phyloP scores from a whole-genome alignment of 2,329 filamentous ascomycete species.

The Colletotrichum abscissum region DNA sequence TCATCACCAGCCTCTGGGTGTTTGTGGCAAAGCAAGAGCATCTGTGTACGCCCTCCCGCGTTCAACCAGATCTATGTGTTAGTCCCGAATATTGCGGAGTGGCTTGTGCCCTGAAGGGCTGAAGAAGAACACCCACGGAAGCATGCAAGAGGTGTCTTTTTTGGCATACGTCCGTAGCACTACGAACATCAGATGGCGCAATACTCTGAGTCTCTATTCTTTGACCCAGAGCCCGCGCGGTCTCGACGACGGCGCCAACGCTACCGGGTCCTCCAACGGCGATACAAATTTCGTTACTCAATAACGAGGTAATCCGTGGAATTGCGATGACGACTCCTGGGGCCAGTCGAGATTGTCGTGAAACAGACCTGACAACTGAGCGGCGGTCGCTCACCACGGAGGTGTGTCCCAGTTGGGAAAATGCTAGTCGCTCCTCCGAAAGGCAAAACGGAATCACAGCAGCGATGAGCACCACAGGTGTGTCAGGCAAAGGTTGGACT shows the following conservation, averaged over 20 bases:
- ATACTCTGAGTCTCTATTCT: neutral
- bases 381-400: conserved; percentile 23
- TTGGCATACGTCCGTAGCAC: neutral
- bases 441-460: conserved; percentile 23
- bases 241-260: conserved; percentile 7
- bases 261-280: conserved; percentile 4
- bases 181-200: neutral
- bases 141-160: neutral
- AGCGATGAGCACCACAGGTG: conserved; percentile 1
- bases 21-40: neutral
- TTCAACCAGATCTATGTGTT: neutral
- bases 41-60: neutral
- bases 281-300: conserved; percentile 6
- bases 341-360: conserved; percentile 23
- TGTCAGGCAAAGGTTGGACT: neutral
- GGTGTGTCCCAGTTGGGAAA: conserved; percentile 27
- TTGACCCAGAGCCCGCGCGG: neutral
- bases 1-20: neutral
- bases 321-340: conserved; percentile 10
- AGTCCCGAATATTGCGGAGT: neutral
- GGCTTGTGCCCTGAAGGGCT: neutral
- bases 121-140: neutral
- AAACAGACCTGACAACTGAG: conserved; percentile 23
- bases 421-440: conserved; percentile 24
- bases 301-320: neutral